Conservation (phyloP, 352 stramenopile genomes). For the Thalassiosira mediterranea region DNA sequence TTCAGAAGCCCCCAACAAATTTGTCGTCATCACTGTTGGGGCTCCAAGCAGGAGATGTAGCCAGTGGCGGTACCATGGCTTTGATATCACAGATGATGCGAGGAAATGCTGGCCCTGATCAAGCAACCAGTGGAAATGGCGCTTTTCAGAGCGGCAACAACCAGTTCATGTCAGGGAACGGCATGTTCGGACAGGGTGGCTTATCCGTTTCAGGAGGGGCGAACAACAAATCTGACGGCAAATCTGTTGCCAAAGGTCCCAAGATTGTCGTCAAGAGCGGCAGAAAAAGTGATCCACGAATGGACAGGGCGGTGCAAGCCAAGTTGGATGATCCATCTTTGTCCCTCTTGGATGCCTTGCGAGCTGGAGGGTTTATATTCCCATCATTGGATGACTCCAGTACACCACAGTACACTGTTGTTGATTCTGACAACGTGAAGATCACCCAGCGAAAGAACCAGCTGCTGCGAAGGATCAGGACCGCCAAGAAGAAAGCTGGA, state of each 20-base stretch:
- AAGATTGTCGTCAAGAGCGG: conserved; percentile 34
- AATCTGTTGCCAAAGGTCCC: conserved; percentile 21
- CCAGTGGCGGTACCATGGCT: no score
- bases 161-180: not conserved
- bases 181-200: conserved; percentile 1
- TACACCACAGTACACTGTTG: conserved; percentile 27
- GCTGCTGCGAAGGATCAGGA: conserved; percentile 54
- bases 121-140: no score
- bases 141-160: conserved; percentile 4
- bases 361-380: conserved; percentile 71
- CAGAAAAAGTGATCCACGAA: conserved; percentile 46
- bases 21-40: conserved; percentile 1
- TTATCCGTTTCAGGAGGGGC: no score
- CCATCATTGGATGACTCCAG: conserved; percentile 45
- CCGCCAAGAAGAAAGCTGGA: conserved; percentile 15
- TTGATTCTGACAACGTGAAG: conserved; percentile 70
- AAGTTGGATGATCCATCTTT: conserved; percentile 64
- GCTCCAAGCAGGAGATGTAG: not conserved
- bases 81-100: conserved; percentile 21
- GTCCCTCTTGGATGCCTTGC: conserved; percentile 62
- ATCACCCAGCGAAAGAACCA: conserved; percentile 80
- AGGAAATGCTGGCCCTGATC: no score
- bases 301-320: conserved; percentile 66
- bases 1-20: conserved; percentile 10
- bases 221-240: conserved; percentile 16